phyloP scores from a whole-genome alignment of 2,329 filamentous ascomycete genomes.

The Diaporthe citriasiana region DNA sequence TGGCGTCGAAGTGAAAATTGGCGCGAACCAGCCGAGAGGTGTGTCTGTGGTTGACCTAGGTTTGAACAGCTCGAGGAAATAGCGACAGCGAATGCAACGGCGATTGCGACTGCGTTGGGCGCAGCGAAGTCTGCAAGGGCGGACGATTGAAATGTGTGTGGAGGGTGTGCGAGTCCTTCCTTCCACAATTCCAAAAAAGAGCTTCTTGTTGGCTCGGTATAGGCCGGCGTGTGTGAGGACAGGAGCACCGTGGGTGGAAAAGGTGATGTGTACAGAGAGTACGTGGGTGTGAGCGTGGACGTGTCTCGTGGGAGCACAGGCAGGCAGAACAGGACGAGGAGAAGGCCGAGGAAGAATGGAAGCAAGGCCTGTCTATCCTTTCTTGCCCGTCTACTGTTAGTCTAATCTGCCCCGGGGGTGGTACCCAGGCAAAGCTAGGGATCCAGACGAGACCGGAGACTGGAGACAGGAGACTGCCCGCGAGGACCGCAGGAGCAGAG shows the following conservation, averaged over 20 bases:
- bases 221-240: slow-evolving; percentile 8
- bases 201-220: not conserved
- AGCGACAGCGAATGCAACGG: slow-evolving; percentile 23
- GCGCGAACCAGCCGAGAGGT: not conserved
- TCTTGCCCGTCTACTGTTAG: not conserved
- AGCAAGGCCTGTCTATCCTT: slow-evolving; percentile 17
- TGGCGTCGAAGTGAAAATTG: slow-evolving; percentile 1
- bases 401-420: slow-evolving; percentile 8
- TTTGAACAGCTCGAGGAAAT: slow-evolving; percentile 21
- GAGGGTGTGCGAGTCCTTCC: slow-evolving; percentile 24
- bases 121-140: slow-evolving; percentile 10
- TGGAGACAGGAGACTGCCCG: not conserved
- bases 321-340: slow-evolving; percentile 16
- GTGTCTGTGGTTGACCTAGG: slow-evolving; percentile 11
- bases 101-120: slow-evolving; percentile 21
- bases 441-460: slow-evolving; percentile 23
- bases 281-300: slow-evolving; percentile 10
- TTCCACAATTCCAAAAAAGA: slow-evolving; percentile 17
- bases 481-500: slow-evolving; percentile 9
- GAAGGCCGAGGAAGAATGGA: slow-evolving; percentile 30
- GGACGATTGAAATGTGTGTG: not conserved
- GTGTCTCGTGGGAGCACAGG: slow-evolving; percentile 18
- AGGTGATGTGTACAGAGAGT: not conserved
- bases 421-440: slow-evolving; percentile 16
- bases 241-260: slow-evolving; percentile 2